Conservation (phyloP, 805 yeast genomes). For the Kuraishia floccosa region DNA sequence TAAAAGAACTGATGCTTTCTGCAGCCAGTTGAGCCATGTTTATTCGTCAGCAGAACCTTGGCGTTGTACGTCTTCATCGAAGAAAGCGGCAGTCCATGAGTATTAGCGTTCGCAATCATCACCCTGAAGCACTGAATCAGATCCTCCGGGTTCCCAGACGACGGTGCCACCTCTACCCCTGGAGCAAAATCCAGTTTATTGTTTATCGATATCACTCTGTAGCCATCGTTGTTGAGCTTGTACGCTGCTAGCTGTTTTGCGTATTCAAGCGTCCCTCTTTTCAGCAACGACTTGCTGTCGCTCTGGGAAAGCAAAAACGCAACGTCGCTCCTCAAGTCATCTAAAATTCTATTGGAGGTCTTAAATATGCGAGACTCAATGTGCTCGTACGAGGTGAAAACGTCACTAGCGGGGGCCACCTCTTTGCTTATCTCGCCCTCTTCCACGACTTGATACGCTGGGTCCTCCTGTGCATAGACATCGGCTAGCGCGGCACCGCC, state of each 20-base stretch:
- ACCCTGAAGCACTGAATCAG: neutral
- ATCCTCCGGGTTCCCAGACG: neutral
- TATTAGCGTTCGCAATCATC: constrained; percentile 2
- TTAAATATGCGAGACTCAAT: constrained; percentile 37
- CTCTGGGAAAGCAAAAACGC: constrained; percentile 11
- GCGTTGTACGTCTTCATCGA: constrained; percentile 2
- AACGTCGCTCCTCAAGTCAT: constrained; percentile 43
- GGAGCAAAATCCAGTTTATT: constrained; percentile 22
- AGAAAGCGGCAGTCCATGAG: neutral
- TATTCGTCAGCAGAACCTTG: no score
- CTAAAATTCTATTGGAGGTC: constrained; percentile 56
- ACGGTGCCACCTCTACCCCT: constrained; percentile 10
- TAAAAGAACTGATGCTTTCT: constrained; percentile 5
- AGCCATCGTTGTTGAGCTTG: constrained; percentile 7
- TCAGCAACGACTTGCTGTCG: constrained; percentile 14
- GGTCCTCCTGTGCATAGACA: no score
- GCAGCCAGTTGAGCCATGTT: no score
- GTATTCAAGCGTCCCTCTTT: constrained; percentile 23
- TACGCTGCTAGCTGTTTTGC: constrained; percentile 12
- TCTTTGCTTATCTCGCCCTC: no score
- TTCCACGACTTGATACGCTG: no score
- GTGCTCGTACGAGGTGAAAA: no score
- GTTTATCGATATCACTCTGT: constrained; percentile 21
- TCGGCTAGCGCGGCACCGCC: no score
- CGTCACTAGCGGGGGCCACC: no score